Conservation (phyloP, 805 yeast species). For the Scheffersomyces stipitis region DNA sequence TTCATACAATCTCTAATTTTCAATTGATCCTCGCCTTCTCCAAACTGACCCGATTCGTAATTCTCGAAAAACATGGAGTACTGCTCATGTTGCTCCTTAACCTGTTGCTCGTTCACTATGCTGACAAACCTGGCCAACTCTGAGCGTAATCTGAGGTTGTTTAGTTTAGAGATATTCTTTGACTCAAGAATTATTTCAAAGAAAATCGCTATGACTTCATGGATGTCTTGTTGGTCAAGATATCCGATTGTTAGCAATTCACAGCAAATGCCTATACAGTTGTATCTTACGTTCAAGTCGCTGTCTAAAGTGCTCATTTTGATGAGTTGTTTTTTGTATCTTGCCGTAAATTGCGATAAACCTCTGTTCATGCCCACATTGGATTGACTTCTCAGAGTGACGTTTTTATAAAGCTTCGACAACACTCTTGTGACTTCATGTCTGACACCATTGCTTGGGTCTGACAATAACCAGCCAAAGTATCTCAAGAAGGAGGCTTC, state of each 20-base stretch:
- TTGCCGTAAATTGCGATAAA: conserved; percentile 73
- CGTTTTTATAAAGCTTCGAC: conserved; percentile 45
- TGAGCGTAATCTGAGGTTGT: conserved; percentile 27
- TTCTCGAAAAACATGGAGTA: conserved; percentile 29
- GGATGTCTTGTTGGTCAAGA: conserved; percentile 55
- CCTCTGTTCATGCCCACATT: conserved; percentile 48
- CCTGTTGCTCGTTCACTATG: conserved; percentile 40
- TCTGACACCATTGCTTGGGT: conserved; percentile 59
- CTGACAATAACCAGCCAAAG: conserved; percentile 85
- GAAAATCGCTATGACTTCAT: conserved; percentile 15
- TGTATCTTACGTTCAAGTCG: conserved; percentile 53
- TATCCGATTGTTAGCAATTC: conserved; percentile 62
- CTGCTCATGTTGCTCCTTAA: conserved; percentile 36
- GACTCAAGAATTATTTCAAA: conserved; percentile 34
- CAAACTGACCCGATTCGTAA: conserved; percentile 24
- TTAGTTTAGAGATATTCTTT: conserved; percentile 13
- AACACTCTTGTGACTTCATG: conserved; percentile 61
- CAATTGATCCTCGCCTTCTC: conserved; percentile 17
- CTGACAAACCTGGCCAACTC: conserved; percentile 59
- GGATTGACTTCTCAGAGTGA: too few relatives aligned
- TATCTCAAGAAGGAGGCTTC: conserved; percentile 71
- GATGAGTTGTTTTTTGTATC: conserved; percentile 64
- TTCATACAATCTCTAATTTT: conserved; percentile 20
- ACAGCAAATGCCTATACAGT: conserved; percentile 50
- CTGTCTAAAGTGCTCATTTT: conserved; percentile 51